phyloP scores from a whole-genome alignment of 768 basidiomycete species.

The Rhizopogon vulgaris region DNA sequence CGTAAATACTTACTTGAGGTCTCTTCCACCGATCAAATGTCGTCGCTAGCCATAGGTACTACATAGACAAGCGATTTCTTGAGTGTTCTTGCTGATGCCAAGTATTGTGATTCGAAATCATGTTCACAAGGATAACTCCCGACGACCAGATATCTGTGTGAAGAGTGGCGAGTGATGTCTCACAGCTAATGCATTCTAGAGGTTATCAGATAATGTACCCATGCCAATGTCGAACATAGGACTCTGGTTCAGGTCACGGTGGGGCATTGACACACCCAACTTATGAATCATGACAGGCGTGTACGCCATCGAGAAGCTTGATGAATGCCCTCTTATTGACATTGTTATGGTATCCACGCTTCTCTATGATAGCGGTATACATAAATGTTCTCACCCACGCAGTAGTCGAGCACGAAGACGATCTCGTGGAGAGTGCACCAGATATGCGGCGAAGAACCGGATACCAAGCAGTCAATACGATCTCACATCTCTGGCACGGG shows the following conservation, averaged over 20 bases:
- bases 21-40: no score
- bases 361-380: conserved; percentile 58
- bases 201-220: conserved; percentile 1
- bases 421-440: conserved; percentile 52
- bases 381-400: conserved; percentile 64
- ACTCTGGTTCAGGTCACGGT: conserved; percentile 85
- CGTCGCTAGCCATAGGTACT: no score
- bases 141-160: conserved; percentile 62
- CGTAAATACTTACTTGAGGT: no score
- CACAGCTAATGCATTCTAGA: conserved; percentile 49
- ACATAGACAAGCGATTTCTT: no score
- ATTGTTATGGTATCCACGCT: conserved; percentile 48
- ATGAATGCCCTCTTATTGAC: conserved; percentile 64
- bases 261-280: conserved; percentile 65
- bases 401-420: conserved; percentile 49
- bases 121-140: conserved; percentile 77
- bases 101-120: conserved; percentile 66
- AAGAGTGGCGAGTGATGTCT: conserved; percentile 24
- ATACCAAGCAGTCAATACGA: conserved; percentile 45
- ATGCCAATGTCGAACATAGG: neutral
- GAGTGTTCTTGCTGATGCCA: no score
- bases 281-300: conserved; percentile 70
- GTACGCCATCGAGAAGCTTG: conserved; percentile 76
- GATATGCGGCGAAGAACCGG: conserved; percentile 51
- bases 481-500: conserved; percentile 62